These are phyloP conservation scores for Moesziomyces sp. DNA, from an alignment of 1,284 basidiomycete species.

Conservation along the genomic window DNA sequence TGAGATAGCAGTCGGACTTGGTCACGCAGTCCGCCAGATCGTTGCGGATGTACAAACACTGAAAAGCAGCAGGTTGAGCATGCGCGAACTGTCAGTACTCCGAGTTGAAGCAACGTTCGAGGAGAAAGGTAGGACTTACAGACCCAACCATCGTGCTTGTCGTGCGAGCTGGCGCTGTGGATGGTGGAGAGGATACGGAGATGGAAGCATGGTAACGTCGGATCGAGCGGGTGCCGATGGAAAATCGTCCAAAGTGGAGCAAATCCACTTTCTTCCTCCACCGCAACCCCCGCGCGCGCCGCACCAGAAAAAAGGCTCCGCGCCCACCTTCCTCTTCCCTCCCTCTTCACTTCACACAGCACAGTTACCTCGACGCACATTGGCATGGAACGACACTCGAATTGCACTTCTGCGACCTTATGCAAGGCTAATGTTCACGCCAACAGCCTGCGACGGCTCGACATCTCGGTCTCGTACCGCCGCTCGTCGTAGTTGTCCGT, in stretches of 20 bases:
- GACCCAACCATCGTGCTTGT: slow-evolving; percentile 34
- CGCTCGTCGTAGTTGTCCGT: slow-evolving; percentile 25
- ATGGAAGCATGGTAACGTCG: too few species aligned
- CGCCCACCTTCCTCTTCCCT: background rate
- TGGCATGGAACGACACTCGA: background rate
- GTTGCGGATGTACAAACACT: slow-evolving; percentile 51
- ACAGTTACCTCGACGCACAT: background rate
- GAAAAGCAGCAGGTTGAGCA: too few species aligned
- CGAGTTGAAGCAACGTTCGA: background rate
- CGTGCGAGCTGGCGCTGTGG: background rate
- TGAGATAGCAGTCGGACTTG: slow-evolving; percentile 51
- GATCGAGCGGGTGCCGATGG: too few species aligned
- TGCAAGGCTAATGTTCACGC: background rate
- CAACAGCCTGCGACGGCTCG: slow-evolving; percentile 20
- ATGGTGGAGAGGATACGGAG: background rate
- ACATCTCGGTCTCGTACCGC: slow-evolving; percentile 31
- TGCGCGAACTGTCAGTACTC: too few species aligned
- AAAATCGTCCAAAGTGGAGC: background rate
- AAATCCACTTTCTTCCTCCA: background rate
- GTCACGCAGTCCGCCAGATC: slow-evolving; percentile 55
- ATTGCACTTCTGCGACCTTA: background rate
- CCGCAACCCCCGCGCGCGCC: background rate
- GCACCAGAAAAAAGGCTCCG: background rate
- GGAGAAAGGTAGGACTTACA: slow-evolving; percentile 7
- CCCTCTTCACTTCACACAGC: background rate